A percentile compares a stretch with the other conserved stretches of the same genome.
These are phyloP conservation scores for Zygotorulaspora chibaensis DNA, from an alignment of 805 yeast genomes.

Conservation along the genomic window DNA sequence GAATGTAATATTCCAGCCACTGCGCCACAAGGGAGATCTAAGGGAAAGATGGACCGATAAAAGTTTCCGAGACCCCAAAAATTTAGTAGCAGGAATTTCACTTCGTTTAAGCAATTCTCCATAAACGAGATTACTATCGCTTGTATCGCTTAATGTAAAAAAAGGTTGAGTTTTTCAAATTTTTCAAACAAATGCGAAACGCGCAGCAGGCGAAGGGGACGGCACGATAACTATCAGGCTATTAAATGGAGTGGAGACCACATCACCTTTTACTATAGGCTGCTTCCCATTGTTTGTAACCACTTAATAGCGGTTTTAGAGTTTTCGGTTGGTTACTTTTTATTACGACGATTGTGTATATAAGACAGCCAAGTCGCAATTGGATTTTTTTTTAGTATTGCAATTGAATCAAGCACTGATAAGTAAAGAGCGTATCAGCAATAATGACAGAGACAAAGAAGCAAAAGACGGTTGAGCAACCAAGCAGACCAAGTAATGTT, in stretches of 20 bases:
- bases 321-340: no score
- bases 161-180: not conserved
- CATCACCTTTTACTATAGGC: no score
- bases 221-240: not conserved
- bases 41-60: not conserved
- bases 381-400: no score
- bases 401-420: no score
- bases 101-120: not conserved
- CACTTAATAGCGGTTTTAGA: no score
- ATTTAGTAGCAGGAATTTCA: not conserved
- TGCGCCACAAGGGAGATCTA: not conserved
- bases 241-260: not conserved
- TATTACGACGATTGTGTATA: no score
- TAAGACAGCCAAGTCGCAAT: no score
- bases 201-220: not conserved
- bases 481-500: slow-evolving; percentile 64
- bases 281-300: no score
- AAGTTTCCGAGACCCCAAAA: no score
- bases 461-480: slow-evolving; percentile 27
- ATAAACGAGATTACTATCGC: not conserved
- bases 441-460: slow-evolving; percentile 30
- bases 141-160: not conserved
- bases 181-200: not conserved
- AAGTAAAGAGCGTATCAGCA: not conserved
- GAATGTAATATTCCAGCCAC: not conserved